Percentiles rank a stretch among this genome's conserved stretches.
Conservation (phyloP, 2,329 filamentous ascomycete genomes). For the Fusarium sp. region DNA sequence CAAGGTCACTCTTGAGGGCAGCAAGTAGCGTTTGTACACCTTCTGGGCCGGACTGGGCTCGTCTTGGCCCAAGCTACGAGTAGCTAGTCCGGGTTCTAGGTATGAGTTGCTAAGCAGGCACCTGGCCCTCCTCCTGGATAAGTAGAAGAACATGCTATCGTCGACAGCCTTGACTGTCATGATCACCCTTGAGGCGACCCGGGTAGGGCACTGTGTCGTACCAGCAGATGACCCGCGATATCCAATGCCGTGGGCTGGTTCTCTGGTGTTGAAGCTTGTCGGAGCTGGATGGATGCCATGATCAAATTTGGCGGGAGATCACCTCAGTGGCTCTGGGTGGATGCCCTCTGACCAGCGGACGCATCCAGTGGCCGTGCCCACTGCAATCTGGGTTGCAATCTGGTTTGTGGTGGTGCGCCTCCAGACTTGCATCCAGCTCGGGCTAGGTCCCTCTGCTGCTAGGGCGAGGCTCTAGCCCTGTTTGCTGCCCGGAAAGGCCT, state of each 20-base stretch:
- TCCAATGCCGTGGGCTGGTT: not conserved
- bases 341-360: slow-evolving; percentile 26
- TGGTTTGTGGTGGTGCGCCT: slow-evolving; percentile 38
- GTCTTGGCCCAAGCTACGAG: slow-evolving; percentile 34
- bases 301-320: slow-evolving; percentile 39
- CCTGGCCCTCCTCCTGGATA: slow-evolving; percentile 18
- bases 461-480: slow-evolving; percentile 38
- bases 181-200: not conserved
- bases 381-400: slow-evolving; percentile 36
- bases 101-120: slow-evolving; percentile 31
- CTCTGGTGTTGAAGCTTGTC: not conserved
- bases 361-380: slow-evolving; percentile 23
- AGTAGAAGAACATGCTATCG: not conserved
- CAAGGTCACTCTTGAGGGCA: slow-evolving; percentile 31
- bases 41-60: slow-evolving; percentile 15
- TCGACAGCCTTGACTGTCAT: not conserved
- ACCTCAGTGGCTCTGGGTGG: slow-evolving; percentile 38
- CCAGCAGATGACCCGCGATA: not conserved
- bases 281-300: slow-evolving; percentile 13
- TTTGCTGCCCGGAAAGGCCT: slow-evolving; percentile 35
- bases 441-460: slow-evolving; percentile 37
- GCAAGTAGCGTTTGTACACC: slow-evolving; percentile 9
- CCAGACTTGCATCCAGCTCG: slow-evolving; percentile 36
- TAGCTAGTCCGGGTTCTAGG: slow-evolving; percentile 26
- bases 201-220: not conserved